Evolutionary conservation across 2,329 filamentous ascomycete species (phyloP).

Genomic region (Aspergillus costaricaensis): DNA sequence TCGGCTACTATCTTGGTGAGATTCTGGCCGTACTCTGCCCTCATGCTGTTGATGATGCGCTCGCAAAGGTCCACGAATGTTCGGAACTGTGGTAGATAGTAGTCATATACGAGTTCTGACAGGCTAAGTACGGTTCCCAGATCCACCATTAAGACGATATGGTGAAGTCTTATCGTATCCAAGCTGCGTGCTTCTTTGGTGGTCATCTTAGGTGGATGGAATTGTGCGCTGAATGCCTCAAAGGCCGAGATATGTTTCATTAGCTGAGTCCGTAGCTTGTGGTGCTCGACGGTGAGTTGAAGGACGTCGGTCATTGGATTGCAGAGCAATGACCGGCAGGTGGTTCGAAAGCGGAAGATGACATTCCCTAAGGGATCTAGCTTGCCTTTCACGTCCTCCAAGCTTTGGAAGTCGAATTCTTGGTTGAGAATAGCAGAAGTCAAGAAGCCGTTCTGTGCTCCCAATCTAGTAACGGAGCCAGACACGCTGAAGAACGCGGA

Average conservation of each 20-base stretch:
- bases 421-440: neutral
- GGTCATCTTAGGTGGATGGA: neutral
- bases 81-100: neutral
- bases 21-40: neutral
- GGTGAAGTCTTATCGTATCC: neutral
- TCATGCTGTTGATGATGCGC: neutral
- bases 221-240: neutral
- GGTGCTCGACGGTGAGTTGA: neutral
- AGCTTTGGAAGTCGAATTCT: neutral
- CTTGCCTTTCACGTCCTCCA: neutral
- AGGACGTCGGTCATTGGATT: neutral
- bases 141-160: neutral
- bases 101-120: neutral
- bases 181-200: neutral
- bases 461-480: neutral
- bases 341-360: neutral
- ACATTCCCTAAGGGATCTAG: neutral
- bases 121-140: neutral
- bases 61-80: neutral
- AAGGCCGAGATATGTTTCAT: constrained; percentile 1
- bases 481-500: neutral
- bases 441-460: neutral
- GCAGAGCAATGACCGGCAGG: neutral
- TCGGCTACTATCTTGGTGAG: neutral
- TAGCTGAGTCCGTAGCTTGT: neutral